Conservation (phyloP, 768 basidiomycete genomes). For the Pleurotus ostreatus region DNA sequence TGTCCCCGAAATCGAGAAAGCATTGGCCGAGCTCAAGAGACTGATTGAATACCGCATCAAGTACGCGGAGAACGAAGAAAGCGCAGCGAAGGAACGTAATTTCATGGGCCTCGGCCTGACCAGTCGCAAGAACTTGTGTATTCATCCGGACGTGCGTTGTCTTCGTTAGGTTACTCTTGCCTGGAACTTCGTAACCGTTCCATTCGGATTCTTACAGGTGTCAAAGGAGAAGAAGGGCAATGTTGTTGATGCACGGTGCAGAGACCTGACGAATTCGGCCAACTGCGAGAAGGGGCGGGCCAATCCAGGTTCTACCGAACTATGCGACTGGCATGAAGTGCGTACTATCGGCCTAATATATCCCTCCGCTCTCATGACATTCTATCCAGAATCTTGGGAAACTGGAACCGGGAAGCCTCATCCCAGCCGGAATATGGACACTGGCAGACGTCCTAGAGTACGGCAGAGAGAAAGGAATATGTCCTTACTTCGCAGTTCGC, state of each 20-base stretch:
- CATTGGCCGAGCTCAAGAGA: slow-evolving; percentile 89
- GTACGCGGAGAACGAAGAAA: slow-evolving; percentile 68
- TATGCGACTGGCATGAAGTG: slow-evolving; percentile 97
- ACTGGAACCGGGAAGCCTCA: slow-evolving; percentile 73
- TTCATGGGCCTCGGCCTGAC: slow-evolving; percentile 92
- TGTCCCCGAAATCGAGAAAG: slow-evolving; percentile 99
- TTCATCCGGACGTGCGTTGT: slow-evolving; percentile 82
- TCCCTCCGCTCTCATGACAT: slow-evolving; percentile 6
- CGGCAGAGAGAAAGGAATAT: slow-evolving; percentile 79
- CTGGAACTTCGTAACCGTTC: background rate
- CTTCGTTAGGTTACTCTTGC: background rate
- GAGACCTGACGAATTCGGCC: slow-evolving; percentile 87
- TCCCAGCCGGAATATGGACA: slow-evolving; percentile 90
- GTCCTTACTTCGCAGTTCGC: slow-evolving; percentile 95
- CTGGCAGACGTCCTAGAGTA: slow-evolving; percentile 89
- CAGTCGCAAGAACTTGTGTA: slow-evolving; percentile 93
- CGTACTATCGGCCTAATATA: background rate
- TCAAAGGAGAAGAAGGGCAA: slow-evolving; percentile 98
- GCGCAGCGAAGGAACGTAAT: slow-evolving; percentile 70
- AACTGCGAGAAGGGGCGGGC: slow-evolving; percentile 79
- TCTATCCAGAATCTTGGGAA: slow-evolving; percentile 70
- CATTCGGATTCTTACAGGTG: slow-evolving; percentile 48
- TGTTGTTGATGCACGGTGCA: slow-evolving; percentile 93
- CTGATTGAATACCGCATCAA: slow-evolving; percentile 85
- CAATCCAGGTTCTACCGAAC: slow-evolving; percentile 84